Evolutionary conservation across 108 stramenopile genomes (phyloP).

Genomic region (Nitzschia sp.): DNA sequence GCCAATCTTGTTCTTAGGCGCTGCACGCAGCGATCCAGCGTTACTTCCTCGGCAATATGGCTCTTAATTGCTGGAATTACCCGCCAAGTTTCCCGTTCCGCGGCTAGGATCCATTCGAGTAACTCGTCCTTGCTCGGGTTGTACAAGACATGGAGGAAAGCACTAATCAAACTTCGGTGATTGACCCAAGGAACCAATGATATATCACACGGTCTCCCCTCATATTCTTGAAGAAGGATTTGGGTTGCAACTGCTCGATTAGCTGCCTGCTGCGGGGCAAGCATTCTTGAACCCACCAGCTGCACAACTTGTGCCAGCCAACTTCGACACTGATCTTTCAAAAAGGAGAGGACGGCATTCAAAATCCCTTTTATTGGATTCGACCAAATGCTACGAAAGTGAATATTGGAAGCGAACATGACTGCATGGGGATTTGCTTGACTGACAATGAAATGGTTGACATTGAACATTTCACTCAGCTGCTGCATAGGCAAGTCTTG

Average conservation of each 20-base stretch:
- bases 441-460: slow-evolving; percentile 97
- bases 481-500: slow-evolving; percentile 97
- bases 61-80: slow-evolving; percentile 84
- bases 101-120: slow-evolving; percentile 71
- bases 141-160: slow-evolving; percentile 78
- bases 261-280: slow-evolving; percentile 82
- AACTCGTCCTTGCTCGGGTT: slow-evolving; percentile 89
- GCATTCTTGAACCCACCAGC: slow-evolving; percentile 71
- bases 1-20: slow-evolving; percentile 72
- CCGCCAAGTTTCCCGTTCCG: slow-evolving; percentile 87
- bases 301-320: slow-evolving; percentile 84
- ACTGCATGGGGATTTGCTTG: slow-evolving; percentile 95
- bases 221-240: slow-evolving; percentile 92
- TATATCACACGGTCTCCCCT: slow-evolving; percentile 93
- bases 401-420: slow-evolving; percentile 83
- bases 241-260: slow-evolving; percentile 67
- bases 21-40: slow-evolving; percentile 84
- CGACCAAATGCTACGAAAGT: slow-evolving; percentile 72
- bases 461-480: slow-evolving; percentile 98
- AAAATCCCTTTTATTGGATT: slow-evolving; percentile 74
- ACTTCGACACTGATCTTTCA: slow-evolving; percentile 81
- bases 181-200: slow-evolving; percentile 92
- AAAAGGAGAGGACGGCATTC: slow-evolving; percentile 77
- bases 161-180: slow-evolving; percentile 75
- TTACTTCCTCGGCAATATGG: slow-evolving; percentile 82